Percentiles rank a stretch among this genome's conserved stretches.
These are phyloP conservation scores for Nakazawaea ambrosiae DNA, from an alignment of 805 yeast species.

Conservation along the genomic window DNA sequence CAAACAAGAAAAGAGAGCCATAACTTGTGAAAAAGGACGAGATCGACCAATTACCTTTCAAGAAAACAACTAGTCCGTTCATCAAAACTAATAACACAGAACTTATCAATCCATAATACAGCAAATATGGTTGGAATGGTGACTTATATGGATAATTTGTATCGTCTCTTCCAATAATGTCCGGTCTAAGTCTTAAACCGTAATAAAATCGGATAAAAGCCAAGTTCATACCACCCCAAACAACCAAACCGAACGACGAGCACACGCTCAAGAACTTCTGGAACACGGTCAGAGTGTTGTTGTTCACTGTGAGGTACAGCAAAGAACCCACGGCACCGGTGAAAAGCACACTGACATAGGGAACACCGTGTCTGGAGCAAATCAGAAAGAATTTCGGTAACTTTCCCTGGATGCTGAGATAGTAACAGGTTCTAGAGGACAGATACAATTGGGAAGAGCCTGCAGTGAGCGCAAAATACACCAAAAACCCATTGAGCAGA, in stretches of 20 bases:
- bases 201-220: slow-evolving; percentile 47
- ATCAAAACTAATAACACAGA: slow-evolving; percentile 34
- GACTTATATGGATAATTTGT: slow-evolving; percentile 50
- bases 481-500: slow-evolving; percentile 44
- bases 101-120: slow-evolving; percentile 40
- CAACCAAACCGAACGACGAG: slow-evolving; percentile 69
- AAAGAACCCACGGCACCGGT: slow-evolving; percentile 56
- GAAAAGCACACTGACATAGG: slow-evolving; percentile 62
- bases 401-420: slow-evolving; percentile 46
- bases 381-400: slow-evolving; percentile 55
- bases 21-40: slow-evolving; percentile 46
- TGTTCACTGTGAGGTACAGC: slow-evolving; percentile 53
- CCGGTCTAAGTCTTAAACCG: slow-evolving; percentile 49
- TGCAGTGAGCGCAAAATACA: slow-evolving; percentile 50
- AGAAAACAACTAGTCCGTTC: slow-evolving; percentile 46
- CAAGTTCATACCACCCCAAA: slow-evolving; percentile 67
- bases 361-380: slow-evolving; percentile 65
- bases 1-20: slow-evolving; percentile 41
- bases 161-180: slow-evolving; percentile 47
- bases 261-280: slow-evolving; percentile 61
- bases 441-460: slow-evolving; percentile 53
- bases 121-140: slow-evolving; percentile 49
- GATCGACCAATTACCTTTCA: slow-evolving; percentile 41
- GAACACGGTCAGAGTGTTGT: slow-evolving; percentile 55
- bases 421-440: slow-evolving; percentile 50